Conservation (phyloP, 1,284 basidiomycete species). For the Ceratobasidium sp. region DNA sequence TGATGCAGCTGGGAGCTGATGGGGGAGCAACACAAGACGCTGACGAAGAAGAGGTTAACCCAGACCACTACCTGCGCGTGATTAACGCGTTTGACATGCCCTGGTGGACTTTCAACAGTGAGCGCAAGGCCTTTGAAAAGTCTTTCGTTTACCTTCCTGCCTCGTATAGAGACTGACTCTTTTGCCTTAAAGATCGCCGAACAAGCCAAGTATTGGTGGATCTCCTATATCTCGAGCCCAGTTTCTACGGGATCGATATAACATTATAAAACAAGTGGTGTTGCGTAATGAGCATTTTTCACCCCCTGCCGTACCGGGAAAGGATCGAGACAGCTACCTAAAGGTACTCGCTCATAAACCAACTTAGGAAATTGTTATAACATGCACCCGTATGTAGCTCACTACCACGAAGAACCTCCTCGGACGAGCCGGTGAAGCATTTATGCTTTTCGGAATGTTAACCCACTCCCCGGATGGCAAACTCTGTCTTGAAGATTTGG, state of each 20-base stretch:
- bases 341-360: conserved; percentile 63
- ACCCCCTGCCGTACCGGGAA: conserved; percentile 88
- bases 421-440: conserved; percentile 89
- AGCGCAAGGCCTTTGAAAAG: conserved; percentile 87
- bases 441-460: conserved; percentile 94
- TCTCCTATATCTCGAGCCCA: conserved; percentile 80
- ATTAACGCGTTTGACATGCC: conserved; percentile 96
- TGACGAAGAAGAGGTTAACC: conserved; percentile 72
- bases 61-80: conserved; percentile 85
- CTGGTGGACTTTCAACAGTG: conserved; percentile 85
- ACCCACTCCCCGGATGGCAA: conserved; percentile 89
- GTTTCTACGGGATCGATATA: conserved; percentile 82
- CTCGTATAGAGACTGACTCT: conserved; percentile 46
- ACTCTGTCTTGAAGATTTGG: conserved; percentile 92
- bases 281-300: conserved; percentile 96
- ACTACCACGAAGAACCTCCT: conserved; percentile 97
- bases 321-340: conserved; percentile 83
- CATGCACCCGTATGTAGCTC: conserved; percentile 63
- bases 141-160: conserved; percentile 52
- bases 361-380: conserved; percentile 32
- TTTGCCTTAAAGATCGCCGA: conserved; percentile 55
- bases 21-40: conserved; percentile 56
- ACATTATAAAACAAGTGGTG: conserved; percentile 89
- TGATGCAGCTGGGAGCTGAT: conserved; percentile 75
- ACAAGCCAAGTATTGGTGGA: conserved; percentile 74